These are phyloP conservation scores for Geranomyces variabilis DNA, from an alignment of 192 early-diverging fungal species.

Conservation along the genomic window DNA sequence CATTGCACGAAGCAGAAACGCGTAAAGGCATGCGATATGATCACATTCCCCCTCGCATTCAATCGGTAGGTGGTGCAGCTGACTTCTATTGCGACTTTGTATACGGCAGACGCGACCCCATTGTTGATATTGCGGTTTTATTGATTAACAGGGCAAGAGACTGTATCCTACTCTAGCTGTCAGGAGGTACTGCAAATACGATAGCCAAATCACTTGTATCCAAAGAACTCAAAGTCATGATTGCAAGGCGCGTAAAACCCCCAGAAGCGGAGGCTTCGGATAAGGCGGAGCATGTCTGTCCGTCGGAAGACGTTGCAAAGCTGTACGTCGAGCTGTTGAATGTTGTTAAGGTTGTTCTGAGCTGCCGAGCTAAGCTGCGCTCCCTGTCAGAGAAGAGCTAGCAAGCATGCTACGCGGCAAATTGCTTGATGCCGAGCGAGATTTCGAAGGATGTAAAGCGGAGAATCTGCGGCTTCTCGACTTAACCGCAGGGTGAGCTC, in stretches of 20 bases:
- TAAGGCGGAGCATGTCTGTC: constrained; percentile 2
- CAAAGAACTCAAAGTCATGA: too few species aligned
- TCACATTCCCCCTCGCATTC: constrained; percentile 58
- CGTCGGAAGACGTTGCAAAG: constrained; percentile 28
- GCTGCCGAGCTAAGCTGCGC: constrained; percentile 10
- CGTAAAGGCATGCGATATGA: constrained; percentile 51
- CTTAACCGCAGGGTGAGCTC: background rate
- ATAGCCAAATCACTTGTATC: too few species aligned
- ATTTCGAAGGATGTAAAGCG: constrained; percentile 19
- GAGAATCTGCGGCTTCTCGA: constrained; percentile 20
- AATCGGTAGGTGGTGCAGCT: constrained; percentile 29
- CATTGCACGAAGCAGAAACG: constrained; percentile 58
- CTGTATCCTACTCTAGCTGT: constrained; percentile 19
- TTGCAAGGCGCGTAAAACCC: too few species aligned
- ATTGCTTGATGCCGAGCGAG: constrained; percentile 41
- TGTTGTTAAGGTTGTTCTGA: constrained; percentile 19
- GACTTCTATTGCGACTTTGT: too few species aligned
- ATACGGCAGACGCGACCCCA: too few species aligned
- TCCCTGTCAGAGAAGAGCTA: constrained; percentile 47
- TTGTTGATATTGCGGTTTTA: background rate
- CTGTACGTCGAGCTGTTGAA: constrained; percentile 18
- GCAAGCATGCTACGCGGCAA: constrained; percentile 49
- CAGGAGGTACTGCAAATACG: too few species aligned
- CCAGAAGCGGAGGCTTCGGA: background rate
- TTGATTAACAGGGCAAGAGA: background rate